A percentile compares a stretch with the other conserved stretches of the same genome.
phyloP scores from a whole-genome alignment of 805 yeast species.

The Candida andamanensis region DNA sequence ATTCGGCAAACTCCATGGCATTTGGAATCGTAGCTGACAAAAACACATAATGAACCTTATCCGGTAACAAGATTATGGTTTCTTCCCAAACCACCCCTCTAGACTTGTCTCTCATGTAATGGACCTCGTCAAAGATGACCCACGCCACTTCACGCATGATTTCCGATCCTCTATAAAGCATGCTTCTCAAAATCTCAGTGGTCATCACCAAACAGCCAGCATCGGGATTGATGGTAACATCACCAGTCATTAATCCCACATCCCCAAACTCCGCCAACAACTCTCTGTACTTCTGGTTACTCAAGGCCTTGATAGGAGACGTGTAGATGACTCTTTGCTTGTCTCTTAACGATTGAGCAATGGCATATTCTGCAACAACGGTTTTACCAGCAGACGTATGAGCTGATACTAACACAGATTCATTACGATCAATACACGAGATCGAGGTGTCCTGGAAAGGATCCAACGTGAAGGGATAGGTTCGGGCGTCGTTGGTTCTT shows the following conservation, averaged over 20 bases:
- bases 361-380: slow-evolving; percentile 95
- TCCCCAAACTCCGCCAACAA: slow-evolving; percentile 89
- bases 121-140: slow-evolving; percentile 98
- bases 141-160: slow-evolving; percentile 98
- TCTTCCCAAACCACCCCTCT: slow-evolving; percentile 99
- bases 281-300: slow-evolving; percentile 92
- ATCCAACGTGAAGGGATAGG: slow-evolving; percentile 88
- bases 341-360: slow-evolving; percentile 87
- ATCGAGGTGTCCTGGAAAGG: slow-evolving; percentile 97
- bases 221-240: slow-evolving; percentile 96
- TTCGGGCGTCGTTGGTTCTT: slow-evolving; percentile 72
- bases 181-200: slow-evolving; percentile 92
- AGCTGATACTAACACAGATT: slow-evolving; percentile 94
- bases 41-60: slow-evolving; percentile 90
- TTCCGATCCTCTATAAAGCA: slow-evolving; percentile 97
- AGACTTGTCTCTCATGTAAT: slow-evolving; percentile 95
- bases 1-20: slow-evolving; percentile 90
- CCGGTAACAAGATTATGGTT: slow-evolving; percentile 91
- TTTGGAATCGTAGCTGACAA: slow-evolving; percentile 96
- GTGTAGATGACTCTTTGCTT: slow-evolving; percentile 94
- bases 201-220: slow-evolving; percentile 99
- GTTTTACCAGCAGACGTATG: slow-evolving; percentile 98
- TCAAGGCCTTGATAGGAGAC: slow-evolving; percentile 90
- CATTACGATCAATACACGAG: slow-evolving; percentile 91
- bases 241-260: slow-evolving; percentile 99